Base-by-base conservation (phyloP, 2,329 filamentous ascomycete genomes). In the Aspergillus sp. region DNA sequence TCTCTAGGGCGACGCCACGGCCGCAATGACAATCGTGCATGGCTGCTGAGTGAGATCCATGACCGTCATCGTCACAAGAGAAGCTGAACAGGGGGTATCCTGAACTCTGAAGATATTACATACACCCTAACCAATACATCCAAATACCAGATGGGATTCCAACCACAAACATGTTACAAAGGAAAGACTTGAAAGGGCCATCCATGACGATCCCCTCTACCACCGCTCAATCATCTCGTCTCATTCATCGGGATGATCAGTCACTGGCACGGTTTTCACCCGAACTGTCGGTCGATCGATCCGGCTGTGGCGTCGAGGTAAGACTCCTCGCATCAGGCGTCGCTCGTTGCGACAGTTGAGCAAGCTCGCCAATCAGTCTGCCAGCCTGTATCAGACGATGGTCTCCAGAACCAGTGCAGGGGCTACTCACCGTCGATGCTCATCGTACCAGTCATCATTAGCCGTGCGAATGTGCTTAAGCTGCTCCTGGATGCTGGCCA, bases 401-500 rank as follows among this genome's bases (percentile, higher is more conserved):
- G 21, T n/a, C 16, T 41, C 3, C 17, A 11, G 16, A 20, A 7
- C 14, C 16, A 23, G 46, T 14, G 20, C 32, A 40, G 7, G 13
- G 14, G 20, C 10, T n/a, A 60, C 69, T 58, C 50, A 76, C 74
- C 70, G 72, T 55, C 61, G 62, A 56, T 77, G 70, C 49, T 76
- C 74, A 52, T 72, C 71, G 36, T 74, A 68, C 68, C 74, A 74
- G 55, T 73, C 74, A 52, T 76, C 74, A 58, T 71, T 76, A 43
- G 75, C 64, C 42, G 69, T 68, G 58, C 75, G 67, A 62, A 78
- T 70, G 60, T 77, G 69, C 54, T 73, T 71, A 71, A 76, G 67
- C 67, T 77, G 68, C 62, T 77, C 67, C 70, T 72, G 66, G 57
- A 76, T 76, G 67, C 75, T 77, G 52, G 76, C 76, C 71, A 78